Evolutionary conservation across 2,329 filamentous ascomycete species (phyloP), one percentile per base, ranked within the genome.

Genomic region (Nannizzia gypsea): DNA sequence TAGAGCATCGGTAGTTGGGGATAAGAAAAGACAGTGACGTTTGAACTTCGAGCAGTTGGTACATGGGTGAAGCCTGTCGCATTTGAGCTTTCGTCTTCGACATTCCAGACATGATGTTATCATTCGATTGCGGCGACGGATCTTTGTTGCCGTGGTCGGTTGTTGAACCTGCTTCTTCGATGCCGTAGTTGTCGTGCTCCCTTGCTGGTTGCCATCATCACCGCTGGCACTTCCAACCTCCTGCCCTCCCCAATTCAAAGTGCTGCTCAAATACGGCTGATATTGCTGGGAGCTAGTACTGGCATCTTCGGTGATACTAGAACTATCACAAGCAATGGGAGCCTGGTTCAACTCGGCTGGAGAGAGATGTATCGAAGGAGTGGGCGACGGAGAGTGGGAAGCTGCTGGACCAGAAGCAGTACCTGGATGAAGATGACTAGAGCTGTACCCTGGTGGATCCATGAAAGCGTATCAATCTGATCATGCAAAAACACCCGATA

Each of bases 51-150:
- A 65, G 64, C 71, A 73, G 69, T 87, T 88, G 65, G 78, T 78
- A 69, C 87, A 90, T 62, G 87, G 85, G 59, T 86, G 81, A 20
- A 77, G 72, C 69, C 88, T 88, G 74, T 88, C 84, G 74, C 88
- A 91, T 71, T 87, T 88, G 61, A 90, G 77, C 73, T 91, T 90
- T 42, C 87, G 80, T 42, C 86, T 81, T 38, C 88, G 81, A 68
- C 86, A 88, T 71, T 87, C 84, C 44, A 87, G 76, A 70, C 84
- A 88, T 34, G 82, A 85, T 22, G 82, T 86, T 67, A 88, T 88
- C 76, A 86, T 82, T 63, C 84, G 82, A 73, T 86, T 86, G 56
- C 84, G 77, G 50, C 84, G 76, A 36, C 81, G 78, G 62, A 83
- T 81, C 46, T 65, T 63, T 15, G 54, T 54, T 17, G 50, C 34